Base-by-base conservation (phyloP, 768 basidiomycete genomes). In the Boletus subcaerulescens region DNA sequence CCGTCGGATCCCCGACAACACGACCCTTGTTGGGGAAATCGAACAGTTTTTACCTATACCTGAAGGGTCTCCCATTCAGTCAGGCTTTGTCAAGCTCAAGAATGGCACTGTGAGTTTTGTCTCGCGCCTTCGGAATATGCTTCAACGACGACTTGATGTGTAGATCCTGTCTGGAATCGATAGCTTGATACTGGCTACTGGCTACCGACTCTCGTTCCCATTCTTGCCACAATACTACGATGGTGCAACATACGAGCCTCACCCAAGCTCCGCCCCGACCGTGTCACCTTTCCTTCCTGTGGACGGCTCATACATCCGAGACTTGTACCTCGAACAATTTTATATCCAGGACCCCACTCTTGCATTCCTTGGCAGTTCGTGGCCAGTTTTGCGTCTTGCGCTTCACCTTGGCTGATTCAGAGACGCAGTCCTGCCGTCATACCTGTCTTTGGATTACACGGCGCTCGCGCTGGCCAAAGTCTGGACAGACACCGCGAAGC, bases 161-260 rank as follows among this genome's bases (percentile, higher is more conserved):
- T 12, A 51, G 50, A 36, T 44, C 32, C 17, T 51, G 33, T 43
- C 42, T 2, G 49, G 49, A 29, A 17, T 42, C 31, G 57, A 63
- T 31, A 41, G 50, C 6, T 45, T 62, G 14, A 59, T 63, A 43
- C 24, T 56, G 13, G 40, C 61, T 2, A 63, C 62, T 10, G 58
- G 52, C 1, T 60, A 43, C 47, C 44, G 50, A 20, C 50, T 55
- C n/a, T 57, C 61, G 13, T 63, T 36, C 13, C 62, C 61, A 26
- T 63, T 63, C 50, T 45, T 57, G 35, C 24, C 57, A 8, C 61
- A 55, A 32, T 60, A 60, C 35, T 63, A 63, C 33, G 61, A 63
- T 3, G 45, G 17, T 15, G 50, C 53, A 17, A 24, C 51, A 2
- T 49, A 48, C 5, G 39, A 29, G 3, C 48, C 53, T 14, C 45